Evolutionary conservation across 345 rosid genomes (phyloP).

Genomic region (Mercurialis annua): DNA sequence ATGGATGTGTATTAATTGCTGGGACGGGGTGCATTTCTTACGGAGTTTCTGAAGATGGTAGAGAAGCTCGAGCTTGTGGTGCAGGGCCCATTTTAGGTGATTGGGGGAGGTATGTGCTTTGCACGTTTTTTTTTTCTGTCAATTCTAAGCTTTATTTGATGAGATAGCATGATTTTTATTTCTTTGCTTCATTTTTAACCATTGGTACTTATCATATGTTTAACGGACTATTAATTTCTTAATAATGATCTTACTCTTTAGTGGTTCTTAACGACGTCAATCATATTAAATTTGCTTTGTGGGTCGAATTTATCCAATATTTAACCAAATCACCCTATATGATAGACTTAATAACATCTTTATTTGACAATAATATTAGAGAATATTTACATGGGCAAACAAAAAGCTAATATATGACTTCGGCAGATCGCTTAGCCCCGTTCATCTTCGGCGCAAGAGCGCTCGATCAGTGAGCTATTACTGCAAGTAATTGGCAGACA

Average conservation of each 20-base stretch:
- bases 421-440: too few relatives aligned
- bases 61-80: conserved; percentile 90
- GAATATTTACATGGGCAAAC: neutral
- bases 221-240: neutral
- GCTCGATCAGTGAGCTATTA: too few relatives aligned
- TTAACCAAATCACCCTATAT: too few relatives aligned
- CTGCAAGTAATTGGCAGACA: neutral
- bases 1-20: conserved; percentile 93
- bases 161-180: neutral
- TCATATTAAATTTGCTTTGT: neutral
- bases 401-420: too few relatives aligned
- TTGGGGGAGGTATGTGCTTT: conserved; percentile 74
- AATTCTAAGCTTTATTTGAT: neutral
- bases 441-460: too few relatives aligned
- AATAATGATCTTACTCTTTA: neutral
- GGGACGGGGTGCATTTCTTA: conserved; percentile 93
- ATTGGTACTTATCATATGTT: neutral
- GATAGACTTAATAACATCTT: neutral
- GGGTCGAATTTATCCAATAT: neutral
- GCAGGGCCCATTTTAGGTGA: conserved; percentile 94
- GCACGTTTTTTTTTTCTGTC: neutral
- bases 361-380: neutral
- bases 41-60: conserved; percentile 86
- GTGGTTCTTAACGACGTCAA: neutral
- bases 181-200: neutral